A percentile compares a stretch with the other conserved stretches of the same genome.
Conservation (phyloP, 139 green algal species). For the Chlorella vulgaris region DNA sequence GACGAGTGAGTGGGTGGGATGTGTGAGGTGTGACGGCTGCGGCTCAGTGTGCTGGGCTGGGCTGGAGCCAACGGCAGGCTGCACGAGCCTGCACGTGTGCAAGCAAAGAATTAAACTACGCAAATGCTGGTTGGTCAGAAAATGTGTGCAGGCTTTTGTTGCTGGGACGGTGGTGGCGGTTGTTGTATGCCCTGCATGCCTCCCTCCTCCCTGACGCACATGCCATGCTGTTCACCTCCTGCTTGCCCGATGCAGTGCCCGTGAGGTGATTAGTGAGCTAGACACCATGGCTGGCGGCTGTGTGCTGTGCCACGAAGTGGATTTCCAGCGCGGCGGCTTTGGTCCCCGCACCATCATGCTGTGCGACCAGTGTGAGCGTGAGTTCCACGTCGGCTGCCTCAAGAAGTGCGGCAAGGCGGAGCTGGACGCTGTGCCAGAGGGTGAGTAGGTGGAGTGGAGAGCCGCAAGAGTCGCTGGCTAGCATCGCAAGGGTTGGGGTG, state of each 20-base stretch:
- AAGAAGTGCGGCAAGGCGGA: constrained; percentile 46
- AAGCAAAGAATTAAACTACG: too few species aligned
- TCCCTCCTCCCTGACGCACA: neutral
- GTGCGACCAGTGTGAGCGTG: constrained; percentile 94
- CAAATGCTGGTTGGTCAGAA: too few species aligned
- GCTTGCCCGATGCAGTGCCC: neutral
- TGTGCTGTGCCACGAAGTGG: constrained; percentile 76
- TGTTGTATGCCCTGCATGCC: neutral
- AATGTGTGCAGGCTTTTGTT: too few species aligned
- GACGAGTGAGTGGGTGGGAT: constrained; percentile 21
- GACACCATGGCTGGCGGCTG: constrained; percentile 62
- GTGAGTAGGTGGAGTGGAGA: constrained; percentile 23
- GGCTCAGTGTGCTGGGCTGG: neutral
- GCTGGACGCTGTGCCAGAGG: constrained; percentile 64
- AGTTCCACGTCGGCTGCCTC: constrained; percentile 93
- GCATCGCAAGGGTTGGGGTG: too few species aligned
- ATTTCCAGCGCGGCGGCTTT: constrained; percentile 82
- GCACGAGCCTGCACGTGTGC: neutral
- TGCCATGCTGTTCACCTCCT: neutral
- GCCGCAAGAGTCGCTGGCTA: too few species aligned
- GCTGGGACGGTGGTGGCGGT: neutral
- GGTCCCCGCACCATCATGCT: constrained; percentile 89
- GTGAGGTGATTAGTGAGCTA: constrained; percentile 42
- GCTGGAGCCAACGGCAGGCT: neutral
- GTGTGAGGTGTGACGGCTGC: neutral